Evolutionary conservation across 2,329 filamentous ascomycete genomes (phyloP), one percentile per base, ranked within the genome.

Genomic region (Fusarium pseudocircinatum): DNA sequence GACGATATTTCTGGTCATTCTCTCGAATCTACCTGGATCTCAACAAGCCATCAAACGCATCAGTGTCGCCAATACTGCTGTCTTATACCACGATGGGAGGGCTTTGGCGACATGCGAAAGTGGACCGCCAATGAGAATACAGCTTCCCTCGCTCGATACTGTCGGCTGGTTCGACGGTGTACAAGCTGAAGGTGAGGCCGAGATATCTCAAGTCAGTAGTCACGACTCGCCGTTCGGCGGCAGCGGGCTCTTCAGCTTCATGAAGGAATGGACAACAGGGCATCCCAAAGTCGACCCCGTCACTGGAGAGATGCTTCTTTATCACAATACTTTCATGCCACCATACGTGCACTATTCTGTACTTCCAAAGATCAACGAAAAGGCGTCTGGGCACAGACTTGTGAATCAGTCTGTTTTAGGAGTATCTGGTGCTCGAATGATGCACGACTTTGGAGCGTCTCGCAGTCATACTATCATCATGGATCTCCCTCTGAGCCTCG

Each of bases 361-460:
- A 52, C 65, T 83, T 11, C 44, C 60, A 0, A 56, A 40, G 6
- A 40, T 22, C 0, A 5, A 32, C 4, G 3, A 8, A 2, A 60
- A 46, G 4, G 12, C 3, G 0, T 4, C 6, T 4, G 20, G 4
- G 2, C 12, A 15, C 4, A 72, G 70, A 36, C 76, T 78, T 1
- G 63, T 77, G 2, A 78, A 75, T 7, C 73, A 79, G 30, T 83
- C 90, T 0, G 85, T 94, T 0, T 87, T 90, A 0, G 91, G 91
- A 0, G 84, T 93, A 32, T 83, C 84, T 8, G 88, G 88, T 3
- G 88, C 91, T 4, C 93, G 91, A 78, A 91, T 94, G 87, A 94
- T 94, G 91, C 92, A 94, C 77, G 92, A 94, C 78, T 94, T 93
- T 80, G 92, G 92, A 20, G 91, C 91, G 4, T 92, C 91, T 4